Conservation (phyloP, 345 rosid species). For the Camelina hispida region DNA sequence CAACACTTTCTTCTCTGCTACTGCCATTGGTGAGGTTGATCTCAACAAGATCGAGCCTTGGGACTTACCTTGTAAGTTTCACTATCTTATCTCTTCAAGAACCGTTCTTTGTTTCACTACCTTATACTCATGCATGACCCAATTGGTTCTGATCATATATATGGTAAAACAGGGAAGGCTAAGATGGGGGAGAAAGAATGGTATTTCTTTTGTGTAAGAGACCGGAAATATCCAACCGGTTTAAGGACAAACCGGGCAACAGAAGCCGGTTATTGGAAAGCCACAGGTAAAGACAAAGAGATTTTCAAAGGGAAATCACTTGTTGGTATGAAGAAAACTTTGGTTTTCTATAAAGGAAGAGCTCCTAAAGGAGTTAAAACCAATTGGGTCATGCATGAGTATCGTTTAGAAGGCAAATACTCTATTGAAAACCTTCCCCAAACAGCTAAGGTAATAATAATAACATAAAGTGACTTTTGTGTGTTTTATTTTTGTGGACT, state of each 20-base stretch:
- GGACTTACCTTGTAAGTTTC: conserved; percentile 80
- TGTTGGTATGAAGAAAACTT: conserved; percentile 95
- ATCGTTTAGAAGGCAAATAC: conserved; percentile 72
- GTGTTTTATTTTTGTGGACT: not conserved
- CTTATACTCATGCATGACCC: not conserved
- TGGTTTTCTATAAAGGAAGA: conserved; percentile 84
- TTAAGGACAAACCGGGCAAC: conserved; percentile 72
- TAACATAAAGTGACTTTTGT: not conserved
- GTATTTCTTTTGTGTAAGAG: conserved; percentile 80
- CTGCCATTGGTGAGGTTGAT: conserved; percentile 84
- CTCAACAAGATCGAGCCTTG: conserved; percentile 95
- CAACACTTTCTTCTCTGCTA: conserved; percentile 59
- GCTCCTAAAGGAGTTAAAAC: conserved; percentile 81
- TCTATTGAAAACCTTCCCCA: conserved; percentile 61
- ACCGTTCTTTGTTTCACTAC: not conserved
- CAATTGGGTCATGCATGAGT: conserved; percentile 93
- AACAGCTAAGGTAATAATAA: conserved; percentile 54
- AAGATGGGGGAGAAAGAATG: conserved; percentile 64
- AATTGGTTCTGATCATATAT: not conserved
- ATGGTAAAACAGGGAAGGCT: conserved; percentile 34
- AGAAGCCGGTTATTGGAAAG: conserved; percentile 64
- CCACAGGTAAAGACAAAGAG: conserved; percentile 74
- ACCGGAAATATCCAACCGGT: conserved; percentile 83
- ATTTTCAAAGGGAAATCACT: conserved; percentile 55
- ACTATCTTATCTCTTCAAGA: not conserved